Base-by-base conservation (phyloP, 306 rosid species). In the Gleditsia sinensis region DNA sequence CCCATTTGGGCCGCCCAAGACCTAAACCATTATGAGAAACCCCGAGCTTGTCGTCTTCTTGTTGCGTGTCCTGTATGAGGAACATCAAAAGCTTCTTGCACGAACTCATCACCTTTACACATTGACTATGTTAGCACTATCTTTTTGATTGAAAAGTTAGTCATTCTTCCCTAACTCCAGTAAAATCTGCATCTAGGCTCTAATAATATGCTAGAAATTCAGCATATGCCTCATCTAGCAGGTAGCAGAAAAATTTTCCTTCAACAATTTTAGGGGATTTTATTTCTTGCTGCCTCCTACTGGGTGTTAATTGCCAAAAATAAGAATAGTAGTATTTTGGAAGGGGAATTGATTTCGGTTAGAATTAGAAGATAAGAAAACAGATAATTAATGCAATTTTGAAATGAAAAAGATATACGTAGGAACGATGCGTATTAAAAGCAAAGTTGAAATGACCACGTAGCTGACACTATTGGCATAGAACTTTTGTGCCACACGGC, bases 1-100 rank as follows among this genome's bases (percentile, higher is more conserved):
- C 25, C 90, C 84, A 86, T 55, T 54, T 23, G 49, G 39, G 37
- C 23, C 19, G 17, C n/a, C 56, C 49, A 45, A 32, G 33, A 67
- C 48, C 75, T 36, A 74, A 67, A 36, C 71, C n/a, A n/a, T n/a
- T n/a, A 43, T 12, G 37, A 28, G 33, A 61, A 32, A 64, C 33
- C 53, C 20, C 6, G 13, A 42, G 19, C 51, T 64, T 64, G 70
- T 64, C 53, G 21, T 59, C 14, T 13, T 39, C 70, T 64, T 64
- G 20, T 63, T 63, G 69, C 34, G 51, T 63, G 19, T 11, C 51
- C 51, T 32, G 42, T 58, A 58, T 58, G 65, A 30, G 43, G 40
- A 32, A n/a, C 33, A 33, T 33, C 12, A 32, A 7, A 6, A 13
- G 36, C 34, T 56, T 56, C 36, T 32, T 19, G 32, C 65, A 32